Base-by-base conservation (phyloP, 495 filamentous ascomycete species). In the Thermochaetoides thermophila region DNA sequence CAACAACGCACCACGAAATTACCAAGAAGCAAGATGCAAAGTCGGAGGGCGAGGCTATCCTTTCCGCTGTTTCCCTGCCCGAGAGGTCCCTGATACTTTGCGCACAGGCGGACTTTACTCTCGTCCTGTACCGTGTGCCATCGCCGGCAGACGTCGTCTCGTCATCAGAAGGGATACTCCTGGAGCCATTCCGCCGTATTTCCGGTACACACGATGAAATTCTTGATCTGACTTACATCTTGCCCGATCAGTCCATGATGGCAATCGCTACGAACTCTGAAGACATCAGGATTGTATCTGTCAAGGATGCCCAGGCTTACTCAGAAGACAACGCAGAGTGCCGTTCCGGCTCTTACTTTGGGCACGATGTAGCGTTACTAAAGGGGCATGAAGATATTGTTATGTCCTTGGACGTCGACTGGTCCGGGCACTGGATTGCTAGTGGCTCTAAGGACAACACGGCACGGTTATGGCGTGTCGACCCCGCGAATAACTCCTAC, bases 191-290 rank as follows among this genome's bases (percentile, higher is more conserved):
- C 32, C 73, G 80, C 36, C 71, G 81, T 12, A 87, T 96, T 42
- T 93, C 87, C 13, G 91, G 91, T 15, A 94, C 89, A 21, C 84
- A 96, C 53, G 89, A 96, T 49, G 89, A 96, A 50, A 85, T 96
- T 35, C 91, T 96, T 43, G 91, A 96, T 44, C 57, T 95, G 15
- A 78, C 75, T 16, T 93, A 84, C 47, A 68, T 94, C 35, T 75
- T 85, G 1, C 71, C 73, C 8, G 75, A 86, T 35, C 71, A 72
- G 29, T 84, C 80, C 14, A 63, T 84, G 33, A 67, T 99, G 44
- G 89, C 89, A 17, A 61, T 99, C 12, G 85, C 86, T 7, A 96
- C 87, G 11, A 99, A 96, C 57, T 83, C 84, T 1, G 89, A 96
- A 60, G 83, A 85, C 29, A 73, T 99, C 21, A 74, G 86, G 22